Evolutionary conservation across 2,329 filamentous ascomycete genomes (phyloP).

Genomic region (Cladobotryum protrusum): DNA sequence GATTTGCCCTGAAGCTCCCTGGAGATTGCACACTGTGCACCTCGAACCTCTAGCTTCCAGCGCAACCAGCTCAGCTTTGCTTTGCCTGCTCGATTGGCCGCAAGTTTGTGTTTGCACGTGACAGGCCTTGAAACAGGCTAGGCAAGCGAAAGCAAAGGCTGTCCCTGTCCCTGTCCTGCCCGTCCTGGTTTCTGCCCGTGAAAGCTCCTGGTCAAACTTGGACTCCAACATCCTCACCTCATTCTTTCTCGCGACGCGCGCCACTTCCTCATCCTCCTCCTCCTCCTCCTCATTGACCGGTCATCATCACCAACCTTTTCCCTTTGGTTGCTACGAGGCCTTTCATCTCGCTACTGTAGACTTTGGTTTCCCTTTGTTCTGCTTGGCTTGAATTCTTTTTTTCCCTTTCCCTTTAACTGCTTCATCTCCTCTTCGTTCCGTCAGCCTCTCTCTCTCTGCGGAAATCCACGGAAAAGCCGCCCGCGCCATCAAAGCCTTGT

Average conservation of each 20-base stretch:
- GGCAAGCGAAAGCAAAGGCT: too few relatives aligned
- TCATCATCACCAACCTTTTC: not conserved
- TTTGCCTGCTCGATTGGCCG: too few relatives aligned
- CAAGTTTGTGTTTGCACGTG: constrained; percentile 1
- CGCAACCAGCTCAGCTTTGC: too few relatives aligned
- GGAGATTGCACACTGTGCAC: not conserved
- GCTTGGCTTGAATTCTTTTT: not conserved
- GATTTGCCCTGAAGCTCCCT: too few relatives aligned
- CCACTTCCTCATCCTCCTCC: not conserved
- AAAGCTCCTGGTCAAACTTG: too few relatives aligned
- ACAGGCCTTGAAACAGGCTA: not conserved
- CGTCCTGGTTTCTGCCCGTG: too few relatives aligned
- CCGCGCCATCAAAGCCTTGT: not conserved
- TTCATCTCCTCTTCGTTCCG: too few relatives aligned
- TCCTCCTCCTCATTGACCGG: constrained; percentile 4
- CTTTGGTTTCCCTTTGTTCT: not conserved
- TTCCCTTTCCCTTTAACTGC: too few relatives aligned
- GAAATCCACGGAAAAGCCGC: not conserved
- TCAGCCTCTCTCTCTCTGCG: not conserved
- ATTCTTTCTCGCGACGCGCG: constrained; percentile 7
- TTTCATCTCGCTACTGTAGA: constrained; percentile 2
- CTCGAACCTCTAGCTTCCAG: not conserved
- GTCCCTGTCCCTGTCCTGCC: too few relatives aligned
- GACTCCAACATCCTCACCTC: not conserved
- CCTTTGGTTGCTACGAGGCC: constrained; percentile 1